Evolutionary conservation across 768 basidiomycete genomes (phyloP).

Genomic region (Collybia nuda): DNA sequence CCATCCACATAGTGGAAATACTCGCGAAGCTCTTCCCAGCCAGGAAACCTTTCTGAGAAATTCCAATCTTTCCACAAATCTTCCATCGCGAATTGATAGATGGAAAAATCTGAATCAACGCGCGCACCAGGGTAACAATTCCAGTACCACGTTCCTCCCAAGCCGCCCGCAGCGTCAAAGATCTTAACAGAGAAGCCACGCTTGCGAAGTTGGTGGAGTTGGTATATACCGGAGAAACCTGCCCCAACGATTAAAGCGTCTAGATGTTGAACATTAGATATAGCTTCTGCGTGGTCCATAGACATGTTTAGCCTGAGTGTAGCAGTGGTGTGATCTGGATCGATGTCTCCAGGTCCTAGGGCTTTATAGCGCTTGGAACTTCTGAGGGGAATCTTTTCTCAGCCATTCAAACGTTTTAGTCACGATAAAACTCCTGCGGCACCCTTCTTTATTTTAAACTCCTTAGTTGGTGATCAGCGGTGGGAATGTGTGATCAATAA

Average conservation of each 20-base stretch:
- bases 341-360: no score
- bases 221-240: conserved; percentile 22
- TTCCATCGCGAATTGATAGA: conserved; percentile 21
- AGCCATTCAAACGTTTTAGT: no score
- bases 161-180: conserved; percentile 16
- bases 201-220: conserved; percentile 14
- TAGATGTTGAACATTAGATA: background rate
- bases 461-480: no score
- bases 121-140: conserved; percentile 26
- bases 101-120: conserved; percentile 21
- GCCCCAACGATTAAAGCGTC: conserved; percentile 24
- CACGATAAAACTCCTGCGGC: no score
- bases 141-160: conserved; percentile 27
- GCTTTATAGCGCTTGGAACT: no score
- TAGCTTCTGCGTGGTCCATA: no score
- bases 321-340: no score
- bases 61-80: conserved; percentile 25
- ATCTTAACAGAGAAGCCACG: conserved; percentile 18
- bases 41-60: conserved; percentile 14
- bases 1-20: conserved; percentile 23
- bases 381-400: no score
- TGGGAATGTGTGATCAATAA: no score
- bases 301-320: no score
- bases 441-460: no score
- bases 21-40: conserved; percentile 15